phyloP scores from a whole-genome alignment of 1,284 basidiomycete genomes.

The Leccinum subrobustum region DNA sequence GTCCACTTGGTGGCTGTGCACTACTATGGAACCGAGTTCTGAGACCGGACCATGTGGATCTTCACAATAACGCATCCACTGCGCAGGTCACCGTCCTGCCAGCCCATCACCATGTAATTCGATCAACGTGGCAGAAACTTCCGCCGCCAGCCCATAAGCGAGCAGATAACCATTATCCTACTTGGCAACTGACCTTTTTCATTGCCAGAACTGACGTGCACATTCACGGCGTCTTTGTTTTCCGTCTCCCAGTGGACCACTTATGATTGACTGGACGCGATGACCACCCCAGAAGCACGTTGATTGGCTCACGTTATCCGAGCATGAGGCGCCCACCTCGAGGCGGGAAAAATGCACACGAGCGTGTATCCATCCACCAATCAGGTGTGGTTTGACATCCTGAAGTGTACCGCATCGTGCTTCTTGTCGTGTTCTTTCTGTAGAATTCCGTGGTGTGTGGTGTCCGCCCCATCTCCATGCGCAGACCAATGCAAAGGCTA shows the following conservation, averaged over 20 bases:
- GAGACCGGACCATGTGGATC: not conserved
- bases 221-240: not conserved
- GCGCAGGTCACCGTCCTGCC: no score
- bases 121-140: no score
- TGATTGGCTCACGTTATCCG: slow-evolving; percentile 1
- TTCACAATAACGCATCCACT: not conserved
- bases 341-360: slow-evolving; percentile 13
- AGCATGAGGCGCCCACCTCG: slow-evolving; percentile 18
- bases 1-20: not conserved
- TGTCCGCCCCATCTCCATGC: slow-evolving; percentile 18
- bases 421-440: not conserved
- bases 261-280: not conserved
- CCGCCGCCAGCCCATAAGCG: no score
- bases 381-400: slow-evolving; percentile 7
- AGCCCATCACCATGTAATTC: not conserved
- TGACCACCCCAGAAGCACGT: not conserved
- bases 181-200: not conserved
- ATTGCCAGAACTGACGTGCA: not conserved
- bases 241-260: not conserved
- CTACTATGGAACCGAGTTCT: no score
- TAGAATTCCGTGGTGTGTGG: slow-evolving; percentile 13
- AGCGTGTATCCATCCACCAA: not conserved
- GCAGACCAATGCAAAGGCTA: slow-evolving; percentile 10
- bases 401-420: not conserved
- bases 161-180: no score